phyloP scores from a whole-genome alignment of 768 basidiomycete genomes.

The Lactarius akahatsu region DNA sequence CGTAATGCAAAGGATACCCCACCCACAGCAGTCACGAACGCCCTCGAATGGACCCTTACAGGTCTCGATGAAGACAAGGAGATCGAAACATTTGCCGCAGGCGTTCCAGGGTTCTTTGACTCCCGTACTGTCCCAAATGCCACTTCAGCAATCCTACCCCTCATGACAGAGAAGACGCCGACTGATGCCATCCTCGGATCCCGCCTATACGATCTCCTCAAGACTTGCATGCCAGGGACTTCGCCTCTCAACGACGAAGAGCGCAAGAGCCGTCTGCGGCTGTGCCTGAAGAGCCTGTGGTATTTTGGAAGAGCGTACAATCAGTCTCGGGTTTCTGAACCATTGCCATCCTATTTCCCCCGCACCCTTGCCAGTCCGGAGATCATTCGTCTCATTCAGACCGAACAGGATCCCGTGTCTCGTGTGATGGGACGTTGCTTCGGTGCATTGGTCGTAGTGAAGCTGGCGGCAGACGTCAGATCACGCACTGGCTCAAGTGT shows the following conservation, averaged over 20 bases:
- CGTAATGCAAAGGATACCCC: too few relatives aligned
- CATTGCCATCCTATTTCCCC: neutral
- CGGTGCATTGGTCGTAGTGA: neutral
- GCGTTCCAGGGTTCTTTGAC: neutral
- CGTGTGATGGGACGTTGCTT: neutral
- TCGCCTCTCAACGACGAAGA: neutral
- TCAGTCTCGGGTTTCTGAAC: neutral
- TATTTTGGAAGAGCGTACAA: neutral
- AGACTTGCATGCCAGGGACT: neutral
- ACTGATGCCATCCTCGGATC: neutral
- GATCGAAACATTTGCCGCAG: neutral
- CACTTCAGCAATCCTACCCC: neutral
- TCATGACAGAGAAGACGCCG: neutral
- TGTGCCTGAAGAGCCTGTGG: neutral
- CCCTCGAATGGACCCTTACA: too few relatives aligned
- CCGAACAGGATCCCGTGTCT: neutral
- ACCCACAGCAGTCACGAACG: too few relatives aligned
- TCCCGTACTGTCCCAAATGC: neutral
- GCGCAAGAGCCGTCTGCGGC: neutral
- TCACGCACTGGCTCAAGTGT: neutral
- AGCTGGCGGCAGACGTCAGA: neutral
- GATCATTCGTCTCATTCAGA: neutral
- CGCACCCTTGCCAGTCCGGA: neutral
- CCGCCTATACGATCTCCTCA: too few relatives aligned
- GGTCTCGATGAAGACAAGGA: neutral